Evolutionary conservation across 2,329 filamentous ascomycete genomes (phyloP), one percentile per base, ranked within the genome.

Genomic region (Chrysoporthe deuterocubensis): DNA sequence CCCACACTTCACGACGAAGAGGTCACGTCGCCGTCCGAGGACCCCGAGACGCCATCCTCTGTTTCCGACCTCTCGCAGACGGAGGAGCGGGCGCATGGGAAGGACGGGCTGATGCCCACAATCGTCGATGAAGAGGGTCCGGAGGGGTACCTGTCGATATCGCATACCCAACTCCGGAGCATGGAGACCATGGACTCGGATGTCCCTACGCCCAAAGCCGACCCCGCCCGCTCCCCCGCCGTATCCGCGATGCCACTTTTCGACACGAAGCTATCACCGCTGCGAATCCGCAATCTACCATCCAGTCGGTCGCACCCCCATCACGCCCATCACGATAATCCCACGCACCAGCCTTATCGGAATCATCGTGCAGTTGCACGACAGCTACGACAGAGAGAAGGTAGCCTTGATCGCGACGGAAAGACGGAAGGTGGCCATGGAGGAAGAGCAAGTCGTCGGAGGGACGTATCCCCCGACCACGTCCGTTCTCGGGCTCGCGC

Each of bases 61-160:
- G 76, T 82, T 37, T 83, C 82, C 18, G 83, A 85, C 64, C 76
- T 81, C 11, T 80, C 78, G 32, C 82, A 84, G 68, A 78, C 75
- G 32, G 75, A 72, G 46, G 77, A 77, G 59, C 18, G 50, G 11
- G 74, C 78, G 64, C 71, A 74, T 65, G 72, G 75, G 46, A 72
- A 77, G 68, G 71, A 74, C n/a, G 70, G 71, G 40, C 60, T 71
- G 58, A 56, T 67, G 60, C 66, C 69, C 18, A 65, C 62, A 32
- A 70, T 72, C 62, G 64, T 69, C 71, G 69, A 76, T 68, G 75
- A 75, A 60, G 76, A 74, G 75, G 78, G 54, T 76, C 77, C 57
- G 40, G 56, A 70, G 42, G 77, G 79, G 21, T 78, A 79, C 64
- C 76, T 81, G 65, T 76, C 77, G 67, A 75, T 77, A 54, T 76